Percentiles rank a stretch among this genome's conserved stretches.
Evolutionary conservation across 495 filamentous ascomycete species (phyloP).

Genomic region (Trichoderma erinaceum): DNA sequence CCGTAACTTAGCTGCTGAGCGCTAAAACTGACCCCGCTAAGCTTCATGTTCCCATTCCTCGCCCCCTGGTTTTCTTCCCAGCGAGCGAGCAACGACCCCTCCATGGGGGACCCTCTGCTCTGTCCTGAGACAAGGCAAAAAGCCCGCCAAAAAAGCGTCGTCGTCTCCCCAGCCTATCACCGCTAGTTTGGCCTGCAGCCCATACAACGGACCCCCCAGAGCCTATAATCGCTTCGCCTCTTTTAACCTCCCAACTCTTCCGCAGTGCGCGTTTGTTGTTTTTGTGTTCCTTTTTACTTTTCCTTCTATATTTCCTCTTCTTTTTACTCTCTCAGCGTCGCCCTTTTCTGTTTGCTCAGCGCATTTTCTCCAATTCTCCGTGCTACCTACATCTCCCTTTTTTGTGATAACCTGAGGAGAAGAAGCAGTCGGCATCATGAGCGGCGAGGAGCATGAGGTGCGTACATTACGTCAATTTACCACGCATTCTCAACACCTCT

Average conservation of each 20-base stretch:
- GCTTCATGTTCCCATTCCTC: neutral
- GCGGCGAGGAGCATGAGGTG: slow-evolving; percentile 19
- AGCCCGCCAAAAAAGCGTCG: neutral
- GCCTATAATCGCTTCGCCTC: neutral
- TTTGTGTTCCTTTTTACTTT: neutral
- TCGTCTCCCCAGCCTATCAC: neutral
- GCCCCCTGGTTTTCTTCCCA: slow-evolving; percentile 1
- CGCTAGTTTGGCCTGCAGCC: slow-evolving; percentile 1
- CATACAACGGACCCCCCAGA: neutral
- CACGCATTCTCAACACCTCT: neutral
- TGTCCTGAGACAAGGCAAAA: slow-evolving; percentile 15
- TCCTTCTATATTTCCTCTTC: neutral
- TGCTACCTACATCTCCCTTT: neutral
- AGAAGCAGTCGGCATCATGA: neutral
- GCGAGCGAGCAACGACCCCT: neutral
- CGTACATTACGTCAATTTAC: slow-evolving; percentile 2
- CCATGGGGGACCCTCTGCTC: neutral
- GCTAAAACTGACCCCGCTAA: slow-evolving; percentile 11
- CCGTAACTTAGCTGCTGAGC: neutral
- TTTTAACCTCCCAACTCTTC: neutral
- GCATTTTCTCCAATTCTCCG: neutral
- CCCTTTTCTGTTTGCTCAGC: neutral
- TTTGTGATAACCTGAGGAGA: no score
- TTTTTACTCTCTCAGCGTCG: neutral
- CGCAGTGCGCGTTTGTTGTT: neutral